A percentile compares a stretch with the other conserved stretches of the same genome.
These are phyloP conservation scores for Theileria annulata DNA, from an alignment of 169 alveolate genomes.

Conservation along the genomic window DNA sequence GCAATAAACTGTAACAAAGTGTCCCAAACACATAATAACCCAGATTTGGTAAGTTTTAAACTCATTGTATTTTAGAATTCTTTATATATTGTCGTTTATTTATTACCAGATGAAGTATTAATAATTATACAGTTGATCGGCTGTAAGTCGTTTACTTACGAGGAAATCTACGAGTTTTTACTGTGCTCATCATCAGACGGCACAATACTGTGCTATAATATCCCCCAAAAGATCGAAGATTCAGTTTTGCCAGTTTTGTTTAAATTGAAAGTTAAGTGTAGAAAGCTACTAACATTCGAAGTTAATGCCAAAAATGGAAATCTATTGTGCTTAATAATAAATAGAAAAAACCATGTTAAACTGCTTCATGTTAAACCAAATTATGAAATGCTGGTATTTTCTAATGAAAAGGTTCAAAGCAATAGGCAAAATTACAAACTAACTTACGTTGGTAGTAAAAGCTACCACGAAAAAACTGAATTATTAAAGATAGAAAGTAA, in stretches of 20 bases:
- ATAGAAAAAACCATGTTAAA: not conserved
- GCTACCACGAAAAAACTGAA: not conserved
- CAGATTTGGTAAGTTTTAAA: constrained; percentile 41
- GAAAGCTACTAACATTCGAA: not conserved
- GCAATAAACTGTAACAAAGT: constrained; percentile 35
- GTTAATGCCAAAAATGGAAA: not conserved
- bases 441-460: no score
- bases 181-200: constrained; percentile 58
- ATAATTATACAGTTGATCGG: constrained; percentile 29
- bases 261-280: not conserved
- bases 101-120: not conserved
- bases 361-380: not conserved
- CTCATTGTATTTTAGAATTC: not conserved
- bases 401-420: not conserved
- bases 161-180: constrained; percentile 16
- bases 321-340: not conserved
- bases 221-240: constrained; percentile 1
- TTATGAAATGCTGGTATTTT: not conserved
- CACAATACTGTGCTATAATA: constrained; percentile 7
- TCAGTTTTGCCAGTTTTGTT: not conserved
- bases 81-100: not conserved
- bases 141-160: constrained; percentile 24
- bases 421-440: not conserved
- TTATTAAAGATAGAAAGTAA: not conserved
- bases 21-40: constrained; percentile 14